A percentile compares a stretch with the other conserved stretches of the same genome.
Evolutionary conservation across 2,329 filamentous ascomycete species (phyloP).

Genomic region (Xylariaceae sp.): DNA sequence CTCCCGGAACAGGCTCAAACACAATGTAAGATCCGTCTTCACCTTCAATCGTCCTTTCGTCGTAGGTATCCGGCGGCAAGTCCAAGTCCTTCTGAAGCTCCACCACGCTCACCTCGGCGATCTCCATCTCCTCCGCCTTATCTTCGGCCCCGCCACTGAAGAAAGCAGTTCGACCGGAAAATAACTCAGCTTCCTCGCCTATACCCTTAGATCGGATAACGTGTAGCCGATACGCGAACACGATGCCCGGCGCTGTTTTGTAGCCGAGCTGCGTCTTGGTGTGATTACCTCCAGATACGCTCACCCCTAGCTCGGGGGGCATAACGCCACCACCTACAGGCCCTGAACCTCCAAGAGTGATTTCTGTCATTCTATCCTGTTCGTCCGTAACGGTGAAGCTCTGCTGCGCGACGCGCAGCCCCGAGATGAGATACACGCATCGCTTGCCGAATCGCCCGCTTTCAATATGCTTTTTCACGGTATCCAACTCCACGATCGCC

Average conservation of each 20-base stretch:
- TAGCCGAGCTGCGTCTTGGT: background rate
- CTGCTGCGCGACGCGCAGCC: constrained; percentile 2
- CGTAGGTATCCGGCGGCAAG: background rate
- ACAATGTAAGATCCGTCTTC: background rate
- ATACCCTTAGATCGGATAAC: background rate
- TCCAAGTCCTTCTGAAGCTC: background rate
- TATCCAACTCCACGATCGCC: background rate
- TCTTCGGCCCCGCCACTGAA: background rate
- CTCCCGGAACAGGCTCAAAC: background rate
- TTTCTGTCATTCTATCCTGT: background rate
- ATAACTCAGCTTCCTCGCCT: background rate
- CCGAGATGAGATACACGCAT: constrained; percentile 5
- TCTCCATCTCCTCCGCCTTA: background rate
- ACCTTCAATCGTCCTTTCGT: background rate
- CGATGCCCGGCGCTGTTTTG: constrained; percentile 5
- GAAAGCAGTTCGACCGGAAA: constrained; percentile 3
- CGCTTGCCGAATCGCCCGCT: constrained; percentile 3
- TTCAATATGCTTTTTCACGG: background rate
- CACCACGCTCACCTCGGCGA: background rate
- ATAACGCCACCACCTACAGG: background rate
- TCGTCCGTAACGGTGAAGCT: constrained; percentile 2
- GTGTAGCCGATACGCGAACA: constrained; percentile 8
- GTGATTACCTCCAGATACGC: background rate
- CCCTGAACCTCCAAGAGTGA: background rate
- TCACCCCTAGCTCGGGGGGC: background rate